Conservation (phyloP, 805 yeast genomes). For the Jamesozyma gamospora region DNA sequence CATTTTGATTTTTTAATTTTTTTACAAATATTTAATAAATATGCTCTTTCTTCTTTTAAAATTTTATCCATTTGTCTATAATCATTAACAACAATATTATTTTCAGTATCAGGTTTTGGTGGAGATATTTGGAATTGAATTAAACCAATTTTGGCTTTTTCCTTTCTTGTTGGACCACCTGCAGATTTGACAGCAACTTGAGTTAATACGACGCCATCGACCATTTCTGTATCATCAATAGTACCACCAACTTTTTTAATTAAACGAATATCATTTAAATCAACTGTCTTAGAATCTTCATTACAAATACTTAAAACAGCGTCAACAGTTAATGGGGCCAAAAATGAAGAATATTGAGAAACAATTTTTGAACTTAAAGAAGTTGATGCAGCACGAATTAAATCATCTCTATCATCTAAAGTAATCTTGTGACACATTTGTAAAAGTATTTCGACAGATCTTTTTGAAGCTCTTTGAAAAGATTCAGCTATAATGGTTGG, state of each 20-base stretch:
- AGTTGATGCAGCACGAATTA: slow-evolving; percentile 87
- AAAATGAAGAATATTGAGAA: slow-evolving; percentile 73
- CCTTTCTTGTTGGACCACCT: slow-evolving; percentile 91
- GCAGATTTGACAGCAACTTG: slow-evolving; percentile 84
- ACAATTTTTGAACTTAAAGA: slow-evolving; percentile 93
- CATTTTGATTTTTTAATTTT: slow-evolving; percentile 95
- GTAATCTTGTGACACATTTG: slow-evolving; percentile 79
- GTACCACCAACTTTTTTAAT: slow-evolving; percentile 96
- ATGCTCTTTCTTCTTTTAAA: slow-evolving; percentile 94
- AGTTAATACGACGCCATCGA: slow-evolving; percentile 88
- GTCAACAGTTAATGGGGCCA: slow-evolving; percentile 92
- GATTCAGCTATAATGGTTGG: slow-evolving; percentile 93
- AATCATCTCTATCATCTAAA: slow-evolving; percentile 70
- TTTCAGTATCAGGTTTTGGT: slow-evolving; percentile 96
- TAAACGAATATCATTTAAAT: slow-evolving; percentile 76
- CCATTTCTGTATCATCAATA: slow-evolving; percentile 88
- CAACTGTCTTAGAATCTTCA: slow-evolving; percentile 56
- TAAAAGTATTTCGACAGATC: slow-evolving; percentile 70
- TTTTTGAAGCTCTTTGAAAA: slow-evolving; percentile 77
- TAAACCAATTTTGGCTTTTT: slow-evolving; percentile 83
- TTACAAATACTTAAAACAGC: slow-evolving; percentile 73
- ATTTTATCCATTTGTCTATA: slow-evolving; percentile 99
- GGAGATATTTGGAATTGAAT: slow-evolving; percentile 93
- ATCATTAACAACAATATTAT: slow-evolving; percentile 93
- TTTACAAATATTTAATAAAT: slow-evolving; percentile 87